Conservation (phyloP, 371 early-diverging fungal genomes). For the Haplosporangium sp. region DNA sequence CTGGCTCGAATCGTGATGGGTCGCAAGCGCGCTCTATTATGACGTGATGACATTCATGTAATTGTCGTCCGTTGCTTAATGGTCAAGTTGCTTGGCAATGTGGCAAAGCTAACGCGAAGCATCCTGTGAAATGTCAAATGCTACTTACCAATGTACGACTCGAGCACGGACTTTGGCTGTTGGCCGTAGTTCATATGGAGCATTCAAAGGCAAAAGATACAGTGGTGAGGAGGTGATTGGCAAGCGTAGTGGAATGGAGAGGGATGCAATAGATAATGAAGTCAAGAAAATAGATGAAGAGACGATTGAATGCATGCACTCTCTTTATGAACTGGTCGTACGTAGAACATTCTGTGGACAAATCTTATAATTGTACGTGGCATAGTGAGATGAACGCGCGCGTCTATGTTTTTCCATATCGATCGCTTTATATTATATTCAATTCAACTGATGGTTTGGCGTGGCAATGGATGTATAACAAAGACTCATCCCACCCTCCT, state of each 20-base stretch:
- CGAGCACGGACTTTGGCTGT: conserved; percentile 52
- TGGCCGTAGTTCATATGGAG: conserved; percentile 50
- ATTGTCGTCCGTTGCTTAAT: not conserved
- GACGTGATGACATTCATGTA: no score
- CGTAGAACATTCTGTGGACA: no score
- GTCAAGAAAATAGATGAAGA: no score
- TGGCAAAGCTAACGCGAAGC: not conserved
- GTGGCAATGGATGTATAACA: no score
- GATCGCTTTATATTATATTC: no score
- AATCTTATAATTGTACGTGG: no score
- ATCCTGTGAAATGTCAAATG: not conserved
- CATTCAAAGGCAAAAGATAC: not conserved
- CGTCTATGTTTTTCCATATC: no score
- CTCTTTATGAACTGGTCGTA: no score
- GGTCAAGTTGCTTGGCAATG: not conserved
- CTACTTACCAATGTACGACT: conserved; percentile 49
- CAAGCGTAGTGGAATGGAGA: not conserved
- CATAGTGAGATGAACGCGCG: no score
- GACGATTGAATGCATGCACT: no score
- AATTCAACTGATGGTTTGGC: no score
- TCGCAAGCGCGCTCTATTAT: conserved; percentile 82
- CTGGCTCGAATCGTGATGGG: conserved; percentile 76
- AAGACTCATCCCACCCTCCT: no score
- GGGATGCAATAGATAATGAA: not conserved
- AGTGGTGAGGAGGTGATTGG: not conserved